A percentile compares a stretch with the other conserved stretches of the same genome.
Evolutionary conservation across 257 asterid species (phyloP).

Genomic region (Galeopsis tetrahit): DNA sequence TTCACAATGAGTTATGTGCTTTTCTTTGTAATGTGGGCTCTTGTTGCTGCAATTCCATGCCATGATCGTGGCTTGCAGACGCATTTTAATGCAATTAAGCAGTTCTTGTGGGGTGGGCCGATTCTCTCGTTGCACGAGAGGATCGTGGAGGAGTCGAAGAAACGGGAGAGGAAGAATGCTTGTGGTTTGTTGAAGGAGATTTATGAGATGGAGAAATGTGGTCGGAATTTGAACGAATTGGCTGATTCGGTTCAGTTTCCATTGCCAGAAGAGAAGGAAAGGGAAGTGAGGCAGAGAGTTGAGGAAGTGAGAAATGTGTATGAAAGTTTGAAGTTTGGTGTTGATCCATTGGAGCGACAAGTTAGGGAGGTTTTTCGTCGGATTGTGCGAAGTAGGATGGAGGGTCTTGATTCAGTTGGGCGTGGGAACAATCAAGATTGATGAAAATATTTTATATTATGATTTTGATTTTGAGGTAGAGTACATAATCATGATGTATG

Average conservation of each 20-base stretch:
- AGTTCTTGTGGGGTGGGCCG: slow-evolving; percentile 72
- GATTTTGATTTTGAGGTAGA: background rate
- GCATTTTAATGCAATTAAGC: slow-evolving; percentile 61
- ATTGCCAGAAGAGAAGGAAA: slow-evolving; percentile 60
- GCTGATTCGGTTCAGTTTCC: slow-evolving; percentile 66
- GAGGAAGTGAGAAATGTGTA: slow-evolving; percentile 58
- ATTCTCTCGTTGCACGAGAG: slow-evolving; percentile 74
- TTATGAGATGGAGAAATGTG: slow-evolving; percentile 69
- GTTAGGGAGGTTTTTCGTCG: slow-evolving; percentile 84
- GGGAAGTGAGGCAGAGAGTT: slow-evolving; percentile 66
- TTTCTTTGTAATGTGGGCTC: slow-evolving; percentile 82
- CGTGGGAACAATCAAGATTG: slow-evolving; percentile 38
- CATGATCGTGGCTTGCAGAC: slow-evolving; percentile 93
- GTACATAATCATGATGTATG: slow-evolving; percentile 27
- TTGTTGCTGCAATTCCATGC: slow-evolving; percentile 97
- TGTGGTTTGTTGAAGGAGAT: slow-evolving; percentile 88
- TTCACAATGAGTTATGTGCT: slow-evolving; percentile 81
- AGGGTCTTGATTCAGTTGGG: slow-evolving; percentile 61
- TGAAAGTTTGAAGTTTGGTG: slow-evolving; percentile 55
- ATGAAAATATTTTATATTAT: too few species aligned
- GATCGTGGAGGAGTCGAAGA: slow-evolving; percentile 84
- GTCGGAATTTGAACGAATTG: slow-evolving; percentile 55
- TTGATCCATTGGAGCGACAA: slow-evolving; percentile 79
- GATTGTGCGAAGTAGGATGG: slow-evolving; percentile 70
- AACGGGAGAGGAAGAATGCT: slow-evolving; percentile 62